A percentile compares a stretch with the other conserved stretches of the same genome.
phyloP scores from a whole-genome alignment of 352 stramenopile species.

The Pythium coloratum region DNA sequence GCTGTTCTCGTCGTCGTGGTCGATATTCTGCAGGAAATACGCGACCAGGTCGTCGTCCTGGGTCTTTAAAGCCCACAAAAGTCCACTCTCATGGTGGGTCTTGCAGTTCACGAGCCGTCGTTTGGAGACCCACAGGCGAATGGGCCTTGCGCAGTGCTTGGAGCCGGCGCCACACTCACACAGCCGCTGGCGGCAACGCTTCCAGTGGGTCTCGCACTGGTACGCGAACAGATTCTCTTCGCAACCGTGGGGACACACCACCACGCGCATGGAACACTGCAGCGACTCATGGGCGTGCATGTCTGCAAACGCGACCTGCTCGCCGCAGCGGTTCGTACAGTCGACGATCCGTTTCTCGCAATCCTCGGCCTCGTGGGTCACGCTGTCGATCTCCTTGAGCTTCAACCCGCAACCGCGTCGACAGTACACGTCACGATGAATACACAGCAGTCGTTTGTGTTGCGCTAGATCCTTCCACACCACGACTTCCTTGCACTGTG shows the following conservation, averaged over 20 bases:
- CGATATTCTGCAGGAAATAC: constrained; percentile 61
- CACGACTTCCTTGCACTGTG: constrained; percentile 44
- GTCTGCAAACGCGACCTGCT: constrained; percentile 33
- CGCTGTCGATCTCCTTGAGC: constrained; percentile 41
- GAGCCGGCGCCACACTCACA: constrained; percentile 56
- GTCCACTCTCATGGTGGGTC: constrained; percentile 47
- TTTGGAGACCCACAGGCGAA: constrained; percentile 55
- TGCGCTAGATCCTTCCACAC: constrained; percentile 34
- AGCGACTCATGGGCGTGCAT: constrained; percentile 45
- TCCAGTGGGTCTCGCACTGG: constrained; percentile 57
- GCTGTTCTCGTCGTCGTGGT: constrained; percentile 18
- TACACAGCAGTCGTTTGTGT: constrained; percentile 52
- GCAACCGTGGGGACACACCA: constrained; percentile 62
- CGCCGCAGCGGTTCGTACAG: constrained; percentile 59
- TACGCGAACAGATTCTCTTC: constrained; percentile 58
- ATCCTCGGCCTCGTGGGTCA: constrained; percentile 44
- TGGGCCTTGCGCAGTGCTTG: constrained; percentile 51
- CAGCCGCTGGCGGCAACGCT: constrained; percentile 63
- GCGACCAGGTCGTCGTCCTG: constrained; percentile 59
- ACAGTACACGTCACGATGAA: constrained; percentile 51
- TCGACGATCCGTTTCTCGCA: constrained; percentile 47
- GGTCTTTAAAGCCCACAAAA: constrained; percentile 65
- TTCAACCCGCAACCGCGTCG: constrained; percentile 48
- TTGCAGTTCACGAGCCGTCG: constrained; percentile 47
- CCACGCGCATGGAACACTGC: constrained; percentile 56